These are phyloP conservation scores for Hyaloscypha bicolor DNA, from an alignment of 495 filamentous ascomycete species.

Conservation along the genomic window DNA sequence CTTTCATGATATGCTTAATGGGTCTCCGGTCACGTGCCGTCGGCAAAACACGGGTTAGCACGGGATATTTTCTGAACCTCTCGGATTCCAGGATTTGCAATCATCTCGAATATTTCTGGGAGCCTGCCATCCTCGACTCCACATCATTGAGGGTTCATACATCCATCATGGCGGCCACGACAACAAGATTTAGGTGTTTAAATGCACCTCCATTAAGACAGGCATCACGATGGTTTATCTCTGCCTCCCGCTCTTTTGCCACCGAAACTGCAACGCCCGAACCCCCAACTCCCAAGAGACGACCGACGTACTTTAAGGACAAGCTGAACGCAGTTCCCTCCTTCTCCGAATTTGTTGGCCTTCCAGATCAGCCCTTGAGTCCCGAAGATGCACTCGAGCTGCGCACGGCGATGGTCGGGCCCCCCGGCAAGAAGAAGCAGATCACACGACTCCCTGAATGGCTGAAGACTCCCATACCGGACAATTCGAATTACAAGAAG, in stretches of 20 bases:
- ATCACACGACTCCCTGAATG: slow-evolving; percentile 91
- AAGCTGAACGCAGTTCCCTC: slow-evolving; percentile 79
- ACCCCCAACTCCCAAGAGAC: slow-evolving; percentile 39
- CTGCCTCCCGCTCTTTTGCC: slow-evolving; percentile 41
- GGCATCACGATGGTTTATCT: slow-evolving; percentile 20
- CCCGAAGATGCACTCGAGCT: slow-evolving; percentile 65
- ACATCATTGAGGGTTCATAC: not conserved
- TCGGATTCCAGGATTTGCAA: not conserved
- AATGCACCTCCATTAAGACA: slow-evolving; percentile 29
- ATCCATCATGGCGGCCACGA: slow-evolving; percentile 36
- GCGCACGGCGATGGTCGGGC: slow-evolving; percentile 79
- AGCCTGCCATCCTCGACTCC: not conserved
- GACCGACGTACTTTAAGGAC: slow-evolving; percentile 78
- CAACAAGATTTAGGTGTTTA: slow-evolving; percentile 35
- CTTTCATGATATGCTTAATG: not conserved
- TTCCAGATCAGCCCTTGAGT: slow-evolving; percentile 42
- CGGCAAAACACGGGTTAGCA: not conserved
- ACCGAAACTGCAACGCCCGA: slow-evolving; percentile 39
- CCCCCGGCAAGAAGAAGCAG: slow-evolving; percentile 77
- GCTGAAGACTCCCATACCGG: slow-evolving; percentile 94
- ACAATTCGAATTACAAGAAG: slow-evolving; percentile 79
- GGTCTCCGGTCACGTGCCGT: not conserved
- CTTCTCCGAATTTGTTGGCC: slow-evolving; percentile 77
- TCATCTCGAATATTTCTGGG: not conserved
- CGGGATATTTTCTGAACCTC: not conserved